These are phyloP conservation scores for Phialophora tarda DNA, from an alignment of 2,329 filamentous ascomycete genomes.

Conservation along the genomic window DNA sequence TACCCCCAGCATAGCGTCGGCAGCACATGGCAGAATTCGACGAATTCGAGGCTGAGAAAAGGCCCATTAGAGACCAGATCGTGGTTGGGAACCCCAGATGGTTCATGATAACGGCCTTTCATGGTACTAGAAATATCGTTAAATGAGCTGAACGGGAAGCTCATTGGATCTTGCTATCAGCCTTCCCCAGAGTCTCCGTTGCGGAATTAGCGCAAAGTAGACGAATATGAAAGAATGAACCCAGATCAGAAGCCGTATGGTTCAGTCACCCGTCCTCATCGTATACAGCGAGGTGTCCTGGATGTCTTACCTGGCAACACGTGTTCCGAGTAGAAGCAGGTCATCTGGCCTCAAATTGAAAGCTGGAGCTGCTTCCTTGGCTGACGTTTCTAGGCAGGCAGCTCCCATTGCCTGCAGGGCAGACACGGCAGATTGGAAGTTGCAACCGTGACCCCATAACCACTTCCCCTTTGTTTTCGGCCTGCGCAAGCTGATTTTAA, in stretches of 20 bases:
- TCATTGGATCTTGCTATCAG: slow-evolving; percentile 23
- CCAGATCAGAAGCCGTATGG: background rate
- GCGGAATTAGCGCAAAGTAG: background rate
- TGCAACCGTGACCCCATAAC: slow-evolving; percentile 11
- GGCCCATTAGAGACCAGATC: slow-evolving; percentile 13
- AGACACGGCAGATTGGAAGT: slow-evolving; percentile 2
- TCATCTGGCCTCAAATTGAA: background rate
- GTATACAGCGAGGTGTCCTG: background rate
- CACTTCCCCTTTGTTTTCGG: slow-evolving; percentile 29
- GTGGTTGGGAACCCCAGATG: slow-evolving; percentile 19
- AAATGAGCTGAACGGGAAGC: slow-evolving; percentile 11
- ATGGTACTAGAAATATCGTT: slow-evolving; percentile 21
- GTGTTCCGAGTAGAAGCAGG: background rate
- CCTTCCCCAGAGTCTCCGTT: slow-evolving; percentile 1
- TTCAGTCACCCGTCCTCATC: background rate
- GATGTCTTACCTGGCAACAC: background rate
- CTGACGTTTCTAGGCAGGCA: slow-evolving; percentile 3
- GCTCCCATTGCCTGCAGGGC: background rate
- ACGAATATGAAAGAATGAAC: slow-evolving; percentile 1
- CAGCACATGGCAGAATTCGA: slow-evolving; percentile 30
- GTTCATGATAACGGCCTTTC: slow-evolving; percentile 29
- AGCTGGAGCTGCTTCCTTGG: slow-evolving; percentile 6
- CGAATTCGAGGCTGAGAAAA: slow-evolving; percentile 7
- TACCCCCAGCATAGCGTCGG: slow-evolving; percentile 37
- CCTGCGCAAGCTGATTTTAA: slow-evolving; percentile 22